Percentiles rank a stretch among this genome's conserved stretches.
These are phyloP conservation scores for Vachellia collinsii DNA, from an alignment of 306 rosid genomes.

Conservation along the genomic window DNA sequence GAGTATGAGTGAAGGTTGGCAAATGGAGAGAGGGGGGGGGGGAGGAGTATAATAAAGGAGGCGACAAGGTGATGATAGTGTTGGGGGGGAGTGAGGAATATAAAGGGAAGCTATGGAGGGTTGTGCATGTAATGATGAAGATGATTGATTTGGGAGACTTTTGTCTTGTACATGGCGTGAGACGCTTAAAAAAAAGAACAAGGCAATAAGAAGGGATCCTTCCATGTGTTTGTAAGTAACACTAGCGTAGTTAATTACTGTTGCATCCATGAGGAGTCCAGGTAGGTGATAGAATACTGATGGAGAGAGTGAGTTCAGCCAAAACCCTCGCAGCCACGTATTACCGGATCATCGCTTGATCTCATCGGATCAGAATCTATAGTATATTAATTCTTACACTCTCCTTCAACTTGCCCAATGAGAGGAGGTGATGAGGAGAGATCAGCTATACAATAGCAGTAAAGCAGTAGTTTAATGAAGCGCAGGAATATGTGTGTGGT, in stretches of 20 bases:
- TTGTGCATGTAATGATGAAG: conserved; percentile 61
- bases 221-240: no score
- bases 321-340: not conserved
- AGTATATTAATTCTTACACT: not conserved
- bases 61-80: conserved; percentile 86
- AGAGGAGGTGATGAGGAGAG: not conserved
- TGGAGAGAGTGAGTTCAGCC: not conserved
- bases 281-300: not conserved
- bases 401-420: not conserved
- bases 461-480: not conserved
- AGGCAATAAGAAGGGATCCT: conserved; percentile 29
- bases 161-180: not conserved
- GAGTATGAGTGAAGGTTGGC: conserved; percentile 37
- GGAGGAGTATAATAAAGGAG: not conserved
- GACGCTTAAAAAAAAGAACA: no score
- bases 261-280: conserved; percentile 30
- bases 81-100: conserved; percentile 51
- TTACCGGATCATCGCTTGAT: not conserved
- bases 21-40: conserved; percentile 10
- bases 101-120: conserved; percentile 74
- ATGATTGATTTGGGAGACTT: conserved; percentile 38
- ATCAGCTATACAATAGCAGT: no score
- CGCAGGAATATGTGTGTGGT: not conserved
- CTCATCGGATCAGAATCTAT: not conserved
- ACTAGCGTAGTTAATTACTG: not conserved